Base-by-base conservation (phyloP, 169 alveolate species). In the Plasmodium berghei region DNA sequence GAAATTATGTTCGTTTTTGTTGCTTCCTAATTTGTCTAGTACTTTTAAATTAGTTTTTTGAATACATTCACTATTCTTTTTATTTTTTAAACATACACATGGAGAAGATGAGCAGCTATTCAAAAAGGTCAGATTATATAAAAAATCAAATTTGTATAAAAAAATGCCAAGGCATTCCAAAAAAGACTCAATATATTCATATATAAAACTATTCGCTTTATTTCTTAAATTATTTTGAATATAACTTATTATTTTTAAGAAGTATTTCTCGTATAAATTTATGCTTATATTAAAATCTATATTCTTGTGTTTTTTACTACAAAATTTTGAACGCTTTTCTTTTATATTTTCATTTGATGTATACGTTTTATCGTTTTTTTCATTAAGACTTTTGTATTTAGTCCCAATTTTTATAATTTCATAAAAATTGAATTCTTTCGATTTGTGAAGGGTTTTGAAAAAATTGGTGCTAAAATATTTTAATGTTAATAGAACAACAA, bases 121-220 rank as follows among this genome's bases (percentile, higher is more conserved):
- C 52, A 52, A 61, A 74, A 74, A 24, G 48, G 42, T 62, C 61
- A 74, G 18, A 12, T 74, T 56, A 74, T 74, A 74, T 34, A 74
- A 48, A 62, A 52, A n/a, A 42, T 74, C 72, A 63, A 55, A 74
- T 12, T 55, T 74, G 34, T 26, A 48, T 6, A 74, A 42, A 69
- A 74, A 74, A 18, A 74, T 74, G 5, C 88, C 88, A 61, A 18
- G 74, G 12, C 55, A 63, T 34, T 74, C 88, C 56, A 74, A 22
- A n/a, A 62, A n/a, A 48, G 63, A 61, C 45, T 62, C 74, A 20
- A 74, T 45, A 18, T 61, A 62, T 46, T 62, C 73, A 69, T 74
- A 74, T 20, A 74, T 62, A 52, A 45, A 74, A 16, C 58, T 18
- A 46, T 40, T 62, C 20, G 70, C 45, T 59, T 59, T 55, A 18